Conservation (phyloP, 1,284 basidiomycete genomes). For the Microbotryum violaceum region DNA sequence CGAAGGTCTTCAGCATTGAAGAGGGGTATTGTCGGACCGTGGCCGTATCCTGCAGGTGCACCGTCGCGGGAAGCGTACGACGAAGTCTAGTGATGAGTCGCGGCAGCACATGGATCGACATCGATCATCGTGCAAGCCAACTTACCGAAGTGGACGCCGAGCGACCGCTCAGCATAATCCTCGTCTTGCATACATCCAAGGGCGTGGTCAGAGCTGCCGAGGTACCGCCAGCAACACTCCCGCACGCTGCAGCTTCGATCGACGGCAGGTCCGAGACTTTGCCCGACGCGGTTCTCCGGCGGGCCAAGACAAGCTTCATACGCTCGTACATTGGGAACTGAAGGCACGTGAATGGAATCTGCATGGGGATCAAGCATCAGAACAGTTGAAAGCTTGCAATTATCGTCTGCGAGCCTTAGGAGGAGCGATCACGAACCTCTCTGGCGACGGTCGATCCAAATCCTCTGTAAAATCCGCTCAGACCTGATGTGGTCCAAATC, state of each 20-base stretch:
- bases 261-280: conserved; percentile 47
- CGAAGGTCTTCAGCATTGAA: conserved; percentile 39
- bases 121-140: background rate
- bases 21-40: conserved; percentile 20
- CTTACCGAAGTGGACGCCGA: background rate
- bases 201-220: conserved; percentile 90
- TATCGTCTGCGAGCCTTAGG: no score
- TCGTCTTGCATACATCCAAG: conserved; percentile 91
- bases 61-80: conserved; percentile 5
- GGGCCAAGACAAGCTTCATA: conserved; percentile 61
- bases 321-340: conserved; percentile 96
- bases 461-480: conserved; percentile 67
- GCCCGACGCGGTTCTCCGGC: conserved; percentile 15
- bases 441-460: conserved; percentile 69
- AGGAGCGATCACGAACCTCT: conserved; percentile 50
- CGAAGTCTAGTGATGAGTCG: background rate
- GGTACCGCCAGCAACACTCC: conserved; percentile 80
- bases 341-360: conserved; percentile 96
- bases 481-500: conserved; percentile 46
- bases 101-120: background rate
- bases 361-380: background rate
- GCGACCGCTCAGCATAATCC: conserved; percentile 68
- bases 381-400: background rate
- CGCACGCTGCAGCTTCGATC: conserved; percentile 83
- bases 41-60: conserved; percentile 10